phyloP scores from a whole-genome alignment of 768 basidiomycete genomes.

The Boletus rex-veris region DNA sequence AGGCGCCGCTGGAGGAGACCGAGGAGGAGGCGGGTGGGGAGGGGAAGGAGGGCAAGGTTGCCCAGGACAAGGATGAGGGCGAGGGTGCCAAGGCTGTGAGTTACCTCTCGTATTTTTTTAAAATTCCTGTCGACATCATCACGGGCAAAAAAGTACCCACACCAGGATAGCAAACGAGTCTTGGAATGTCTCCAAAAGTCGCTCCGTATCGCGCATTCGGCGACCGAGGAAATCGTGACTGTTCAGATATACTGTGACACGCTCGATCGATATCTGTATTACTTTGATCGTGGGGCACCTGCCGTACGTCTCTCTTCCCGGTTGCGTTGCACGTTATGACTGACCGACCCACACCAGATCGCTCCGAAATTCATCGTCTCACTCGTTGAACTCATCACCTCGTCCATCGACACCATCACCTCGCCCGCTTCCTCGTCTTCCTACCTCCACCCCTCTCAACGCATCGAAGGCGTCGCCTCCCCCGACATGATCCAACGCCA shows the following conservation, averaged over 20 bases:
- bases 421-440: conserved; percentile 44
- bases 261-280: conserved; percentile 93
- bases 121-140: no score
- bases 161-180: conserved; percentile 95
- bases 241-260: conserved; percentile 96
- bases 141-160: conserved; percentile 50
- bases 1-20: conserved; percentile 41
- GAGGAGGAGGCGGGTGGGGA: conserved; percentile 33
- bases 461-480: conserved; percentile 88
- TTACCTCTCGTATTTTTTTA: conserved; percentile 8
- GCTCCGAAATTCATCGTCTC: conserved; percentile 97
- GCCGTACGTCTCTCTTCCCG: conserved; percentile 57
- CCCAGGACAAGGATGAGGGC: conserved; percentile 43
- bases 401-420: conserved; percentile 88
- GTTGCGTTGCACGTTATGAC: not conserved
- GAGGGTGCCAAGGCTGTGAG: conserved; percentile 52
- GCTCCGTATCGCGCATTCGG: conserved; percentile 91
- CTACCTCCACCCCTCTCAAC: conserved; percentile 84
- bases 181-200: conserved; percentile 97
- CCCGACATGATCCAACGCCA: conserved; percentile 93
- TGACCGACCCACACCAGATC: conserved; percentile 45
- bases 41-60: conserved; percentile 12
- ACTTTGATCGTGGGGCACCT: conserved; percentile 89
- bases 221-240: conserved; percentile 95
- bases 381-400: conserved; percentile 91